Conservation (phyloP, 306 rosid genomes). For the Myrica gale region DNA sequence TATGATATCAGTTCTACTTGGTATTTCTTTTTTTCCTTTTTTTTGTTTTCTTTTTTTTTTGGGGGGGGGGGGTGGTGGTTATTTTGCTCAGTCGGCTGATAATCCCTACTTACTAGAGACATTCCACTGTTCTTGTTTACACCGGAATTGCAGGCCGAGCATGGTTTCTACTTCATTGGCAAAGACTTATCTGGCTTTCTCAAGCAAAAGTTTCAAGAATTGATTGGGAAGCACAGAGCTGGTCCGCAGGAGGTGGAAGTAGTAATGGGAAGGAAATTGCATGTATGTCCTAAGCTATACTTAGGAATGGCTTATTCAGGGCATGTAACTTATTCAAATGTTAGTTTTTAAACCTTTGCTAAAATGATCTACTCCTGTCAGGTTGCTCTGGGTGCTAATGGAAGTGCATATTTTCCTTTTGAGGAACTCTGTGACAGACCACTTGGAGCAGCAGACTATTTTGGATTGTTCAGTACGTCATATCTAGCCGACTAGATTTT, state of each 20-base stretch:
- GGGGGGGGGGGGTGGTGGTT: background rate
- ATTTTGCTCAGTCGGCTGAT: background rate
- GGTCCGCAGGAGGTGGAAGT: slow-evolving; percentile 79
- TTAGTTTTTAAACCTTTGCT: slow-evolving; percentile 16
- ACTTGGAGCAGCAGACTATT: slow-evolving; percentile 94
- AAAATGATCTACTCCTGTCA: slow-evolving; percentile 26
- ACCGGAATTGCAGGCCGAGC: slow-evolving; percentile 62
- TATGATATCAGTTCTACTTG: slow-evolving; percentile 31
- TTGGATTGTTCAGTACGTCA: slow-evolving; percentile 88
- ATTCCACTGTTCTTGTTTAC: slow-evolving; percentile 18
- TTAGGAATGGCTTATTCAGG: slow-evolving; percentile 1
- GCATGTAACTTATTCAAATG: slow-evolving; percentile 4
- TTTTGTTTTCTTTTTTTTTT: too few species aligned
- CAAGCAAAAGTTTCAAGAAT: slow-evolving; percentile 60
- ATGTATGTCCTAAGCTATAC: slow-evolving; percentile 41
- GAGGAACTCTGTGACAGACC: slow-evolving; percentile 92
- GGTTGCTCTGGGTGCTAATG: slow-evolving; percentile 87
- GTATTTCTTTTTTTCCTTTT: background rate
- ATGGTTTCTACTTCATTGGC: slow-evolving; percentile 86
- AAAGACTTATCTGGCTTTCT: slow-evolving; percentile 55
- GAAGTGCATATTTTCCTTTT: slow-evolving; percentile 82
- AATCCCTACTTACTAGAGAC: slow-evolving; percentile 7
- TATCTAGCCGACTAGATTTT: slow-evolving; percentile 27
- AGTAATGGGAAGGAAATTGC: slow-evolving; percentile 84
- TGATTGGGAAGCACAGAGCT: slow-evolving; percentile 61